Evolutionary conservation across 495 filamentous ascomycete species (phyloP), one percentile per base, ranked within the genome.

Genomic region (Annulohypoxylon bovei): DNA sequence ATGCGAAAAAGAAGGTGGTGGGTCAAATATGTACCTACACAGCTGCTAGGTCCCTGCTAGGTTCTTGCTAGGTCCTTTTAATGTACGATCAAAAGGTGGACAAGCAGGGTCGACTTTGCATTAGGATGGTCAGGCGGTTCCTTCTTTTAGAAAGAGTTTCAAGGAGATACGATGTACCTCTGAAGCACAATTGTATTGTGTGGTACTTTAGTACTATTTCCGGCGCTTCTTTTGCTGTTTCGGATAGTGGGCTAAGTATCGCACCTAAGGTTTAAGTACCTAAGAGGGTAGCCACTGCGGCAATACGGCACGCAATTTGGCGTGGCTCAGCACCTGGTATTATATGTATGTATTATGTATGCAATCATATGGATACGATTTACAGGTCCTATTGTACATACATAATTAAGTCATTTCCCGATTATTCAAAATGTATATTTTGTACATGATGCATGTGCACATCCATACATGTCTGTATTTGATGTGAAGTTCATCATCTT

Each of bases 291-390:
- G 25, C 14, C 39, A 50, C 63, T 40, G 59, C 64, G 69, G 69
- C 69, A 62, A 72, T 55, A 30, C 64, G 69, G 69, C 64, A 72
- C 69, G 69, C 59, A 67, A 59, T 57, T 67, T 22, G 44, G 23
- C 7, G 69, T 72, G 69, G 69, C 69, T 72, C 53, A 72, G 68
- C 57, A 47, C n/a, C n/a, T n/a, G 22, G 25, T 20, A 23, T 6
- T 3, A n/a, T 32, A n/a, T n/a, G n/a, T n/a, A n/a, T n/a, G n/a
- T n/a, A 37, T 33, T 22, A 11, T 55, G 12, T 18, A 32, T 53
- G 27, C 49, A 27, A 53, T 53, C 46, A n/a, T 27, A 25, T 27
- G 18, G 37, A 40, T 40, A 42, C 39, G 39, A 49, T 49, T 49
- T 27, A 25, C 22, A 20, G 42, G 16, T 33, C 52, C 52, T 37